Evolutionary conservation across 2,329 filamentous ascomycete species (phyloP).

Genomic region (Clonostachys rosea): DNA sequence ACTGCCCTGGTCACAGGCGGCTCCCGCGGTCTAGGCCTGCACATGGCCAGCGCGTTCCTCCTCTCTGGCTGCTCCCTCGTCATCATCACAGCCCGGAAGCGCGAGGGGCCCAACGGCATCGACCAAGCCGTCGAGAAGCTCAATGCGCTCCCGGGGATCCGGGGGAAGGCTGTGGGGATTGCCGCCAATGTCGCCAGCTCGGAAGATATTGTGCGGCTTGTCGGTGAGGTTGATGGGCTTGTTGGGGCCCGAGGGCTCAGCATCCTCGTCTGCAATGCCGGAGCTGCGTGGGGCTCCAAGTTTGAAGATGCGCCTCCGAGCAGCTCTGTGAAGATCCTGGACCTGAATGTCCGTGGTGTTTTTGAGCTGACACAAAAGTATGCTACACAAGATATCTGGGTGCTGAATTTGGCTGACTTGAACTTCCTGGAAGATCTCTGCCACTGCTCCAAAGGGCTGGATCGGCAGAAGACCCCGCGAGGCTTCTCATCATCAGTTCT

Average conservation of each 20-base stretch:
- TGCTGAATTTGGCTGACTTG: too few relatives aligned
- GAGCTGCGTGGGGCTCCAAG: conserved; percentile 63
- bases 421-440: conserved; percentile 11
- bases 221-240: conserved; percentile 47
- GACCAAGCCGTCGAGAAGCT: conserved; percentile 61
- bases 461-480: conserved; percentile 41
- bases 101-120: conserved; percentile 46
- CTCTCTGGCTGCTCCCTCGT: conserved; percentile 67
- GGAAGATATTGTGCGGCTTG: conserved; percentile 56
- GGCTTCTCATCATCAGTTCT: conserved; percentile 63
- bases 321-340: conserved; percentile 63
- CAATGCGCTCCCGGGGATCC: conserved; percentile 55
- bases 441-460: conserved; percentile 39
- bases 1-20: conserved; percentile 43
- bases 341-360: conserved; percentile 66
- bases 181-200: conserved; percentile 62
- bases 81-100: conserved; percentile 70
- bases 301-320: conserved; percentile 60
- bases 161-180: conserved; percentile 55
- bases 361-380: conserved; percentile 63
- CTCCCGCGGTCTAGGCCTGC: conserved; percentile 48
- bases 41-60: conserved; percentile 62
- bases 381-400: background rate
- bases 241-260: conserved; percentile 54
- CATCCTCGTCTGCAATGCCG: conserved; percentile 68